These are phyloP conservation scores for Myxozyma sirexii DNA, from an alignment of 805 yeast genomes.

Conservation along the genomic window DNA sequence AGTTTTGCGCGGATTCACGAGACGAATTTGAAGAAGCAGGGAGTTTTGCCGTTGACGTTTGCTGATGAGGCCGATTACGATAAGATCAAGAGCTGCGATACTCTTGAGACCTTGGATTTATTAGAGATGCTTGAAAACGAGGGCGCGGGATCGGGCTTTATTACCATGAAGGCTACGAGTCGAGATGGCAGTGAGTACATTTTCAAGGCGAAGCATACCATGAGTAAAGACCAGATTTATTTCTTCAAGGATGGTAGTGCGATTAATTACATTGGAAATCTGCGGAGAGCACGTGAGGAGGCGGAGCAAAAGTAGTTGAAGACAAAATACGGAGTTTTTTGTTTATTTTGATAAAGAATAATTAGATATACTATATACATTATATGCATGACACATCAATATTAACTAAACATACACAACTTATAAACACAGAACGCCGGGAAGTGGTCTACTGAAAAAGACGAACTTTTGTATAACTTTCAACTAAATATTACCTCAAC, in stretches of 20 bases:
- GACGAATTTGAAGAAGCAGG: slow-evolving; percentile 99
- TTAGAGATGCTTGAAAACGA: slow-evolving; percentile 73
- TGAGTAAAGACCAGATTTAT: slow-evolving; percentile 93
- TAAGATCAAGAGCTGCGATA: slow-evolving; percentile 88
- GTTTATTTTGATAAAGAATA: neutral
- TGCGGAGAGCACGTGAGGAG: slow-evolving; percentile 18
- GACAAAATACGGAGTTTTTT: neutral
- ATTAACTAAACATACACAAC: neutral
- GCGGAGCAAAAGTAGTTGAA: neutral
- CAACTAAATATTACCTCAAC: neutral
- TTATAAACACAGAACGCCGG: neutral
- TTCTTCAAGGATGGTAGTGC: slow-evolving; percentile 98
- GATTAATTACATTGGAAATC: slow-evolving; percentile 80
- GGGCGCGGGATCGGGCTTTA: slow-evolving; percentile 61
- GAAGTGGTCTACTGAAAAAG: too few species aligned
- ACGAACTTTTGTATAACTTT: neutral
- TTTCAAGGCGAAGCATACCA: slow-evolving; percentile 85
- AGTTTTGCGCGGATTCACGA: slow-evolving; percentile 99
- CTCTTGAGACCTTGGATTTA: slow-evolving; percentile 83
- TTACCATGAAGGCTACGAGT: slow-evolving; percentile 74
- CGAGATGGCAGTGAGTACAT: slow-evolving; percentile 66
- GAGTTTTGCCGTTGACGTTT: slow-evolving; percentile 95
- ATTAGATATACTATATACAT: too few species aligned
- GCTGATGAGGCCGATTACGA: slow-evolving; percentile 88
- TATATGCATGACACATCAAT: neutral